These are phyloP conservation scores for Trichoderma asperellum DNA, from an alignment of 2,329 filamentous ascomycete species.

Conservation along the genomic window DNA sequence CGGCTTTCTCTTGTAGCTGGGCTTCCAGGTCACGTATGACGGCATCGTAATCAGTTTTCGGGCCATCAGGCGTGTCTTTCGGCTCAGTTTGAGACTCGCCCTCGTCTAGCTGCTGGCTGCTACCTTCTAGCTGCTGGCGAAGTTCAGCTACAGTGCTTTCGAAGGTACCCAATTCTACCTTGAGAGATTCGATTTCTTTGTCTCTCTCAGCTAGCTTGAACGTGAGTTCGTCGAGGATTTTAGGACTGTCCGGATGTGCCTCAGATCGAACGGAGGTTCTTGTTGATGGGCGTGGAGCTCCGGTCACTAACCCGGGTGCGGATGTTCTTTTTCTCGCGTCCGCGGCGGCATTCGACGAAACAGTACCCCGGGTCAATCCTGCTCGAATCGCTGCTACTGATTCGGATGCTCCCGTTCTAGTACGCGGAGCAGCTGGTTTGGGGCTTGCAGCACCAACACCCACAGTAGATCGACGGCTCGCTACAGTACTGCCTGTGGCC, in stretches of 20 bases:
- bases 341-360: conserved; percentile 30
- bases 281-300: conserved; percentile 35
- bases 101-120: conserved; percentile 44
- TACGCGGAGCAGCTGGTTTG: conserved; percentile 33
- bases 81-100: conserved; percentile 50
- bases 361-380: conserved; percentile 26
- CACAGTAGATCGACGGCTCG: conserved; percentile 43
- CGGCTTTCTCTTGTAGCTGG: conserved; percentile 53
- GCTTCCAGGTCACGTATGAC: conserved; percentile 52
- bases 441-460: conserved; percentile 39
- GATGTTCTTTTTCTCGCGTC: conserved; percentile 63
- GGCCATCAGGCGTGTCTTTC: conserved; percentile 48
- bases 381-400: conserved; percentile 41
- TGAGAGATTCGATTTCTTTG: conserved; percentile 59
- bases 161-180: conserved; percentile 58
- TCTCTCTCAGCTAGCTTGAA: conserved; percentile 62
- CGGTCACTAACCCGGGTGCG: conserved; percentile 47
- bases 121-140: conserved; percentile 52
- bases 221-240: conserved; percentile 65
- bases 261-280: conserved; percentile 48
- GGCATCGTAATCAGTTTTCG: conserved; percentile 56
- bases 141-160: conserved; percentile 61
- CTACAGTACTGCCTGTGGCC: conserved; percentile 38
- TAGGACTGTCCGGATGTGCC: conserved; percentile 49
- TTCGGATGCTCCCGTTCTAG: conserved; percentile 11